Base-by-base conservation (phyloP, 1,139 yeast genomes). In the Yarrowia galli region DNA sequence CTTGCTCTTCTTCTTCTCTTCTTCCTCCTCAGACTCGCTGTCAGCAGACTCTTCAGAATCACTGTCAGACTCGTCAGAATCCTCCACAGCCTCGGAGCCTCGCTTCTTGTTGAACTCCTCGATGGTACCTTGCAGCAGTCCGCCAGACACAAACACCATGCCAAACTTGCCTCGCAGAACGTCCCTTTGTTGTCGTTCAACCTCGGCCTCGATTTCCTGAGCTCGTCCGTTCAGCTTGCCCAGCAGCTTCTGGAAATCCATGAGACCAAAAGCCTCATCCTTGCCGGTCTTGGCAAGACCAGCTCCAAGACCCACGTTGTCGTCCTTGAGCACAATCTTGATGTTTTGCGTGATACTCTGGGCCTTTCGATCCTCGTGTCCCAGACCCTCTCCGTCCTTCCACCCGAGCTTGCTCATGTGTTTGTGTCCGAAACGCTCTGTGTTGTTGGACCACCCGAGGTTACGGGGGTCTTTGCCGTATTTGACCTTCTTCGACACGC, bases 391-490 rank as follows among this genome's bases (percentile, higher is more conserved):
- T 15, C 99, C 99, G 1, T 97, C 96, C 67, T 82, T 83, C 99
- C 99, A 95, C 15, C 99, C 99, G 76, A 88, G 81, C 73, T 86
- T 88, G 71, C 87, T 87, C 69, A 95, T 78, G 77, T 92, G 92
- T 74, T 89, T 87, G 76, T 91, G 97, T 0, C 99, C 99, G 75
- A 95, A 95, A 69, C 97, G 80, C 10, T 83, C 81, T 0, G 90
- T 89, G 74, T 95, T 82, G 76, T 92, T 92, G 42, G 98, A 90
- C 99, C 99, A 95, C 72, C 87, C 85, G 4, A 97, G 92, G 75
- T 95, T 95, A 74, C 98, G 83, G 20, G 99, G 99, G 79, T 95
- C 99, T 63, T 84, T 79, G 18, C 98, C 98, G 77, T 93, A 90
- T 74, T 96, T 85, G 74, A 91, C 97, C 75, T 90, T 92, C 28